Conservation (phyloP, 148 eudicot genomes). For the Spergularia bocconei region DNA sequence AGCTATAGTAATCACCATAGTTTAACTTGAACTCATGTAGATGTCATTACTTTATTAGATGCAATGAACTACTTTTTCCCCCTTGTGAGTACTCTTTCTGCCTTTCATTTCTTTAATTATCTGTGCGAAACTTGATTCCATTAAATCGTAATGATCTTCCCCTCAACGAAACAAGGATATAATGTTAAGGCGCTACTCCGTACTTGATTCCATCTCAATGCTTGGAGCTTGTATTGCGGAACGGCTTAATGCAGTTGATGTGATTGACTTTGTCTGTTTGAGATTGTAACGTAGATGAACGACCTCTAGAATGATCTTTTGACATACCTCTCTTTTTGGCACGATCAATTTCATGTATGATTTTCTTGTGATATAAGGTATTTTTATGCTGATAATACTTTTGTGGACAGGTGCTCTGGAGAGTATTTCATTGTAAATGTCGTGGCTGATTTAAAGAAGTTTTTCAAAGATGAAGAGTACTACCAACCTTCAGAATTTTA, state of each 20-base stretch:
- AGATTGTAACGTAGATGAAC: neutral
- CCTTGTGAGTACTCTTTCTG: too few species aligned
- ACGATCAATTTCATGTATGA: neutral
- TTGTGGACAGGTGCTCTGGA: neutral
- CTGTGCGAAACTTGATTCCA: too few species aligned
- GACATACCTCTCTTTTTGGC: neutral
- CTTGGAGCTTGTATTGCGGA: too few species aligned
- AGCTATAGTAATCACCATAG: too few species aligned
- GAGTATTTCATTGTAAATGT: neutral
- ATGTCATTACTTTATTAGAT: too few species aligned
- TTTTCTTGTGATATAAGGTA: neutral
- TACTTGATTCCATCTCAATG: too few species aligned
- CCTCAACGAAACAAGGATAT: too few species aligned
- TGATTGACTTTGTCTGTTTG: neutral
- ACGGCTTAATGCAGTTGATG: neutral
- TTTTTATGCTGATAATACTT: neutral
- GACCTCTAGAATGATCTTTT: neutral
- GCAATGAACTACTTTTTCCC: neutral
- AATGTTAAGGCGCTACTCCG: too few species aligned
- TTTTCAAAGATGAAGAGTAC: constrained; percentile 9
- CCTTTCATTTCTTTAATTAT: too few species aligned
- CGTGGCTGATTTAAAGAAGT: neutral
- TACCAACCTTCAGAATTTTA: constrained; percentile 7
- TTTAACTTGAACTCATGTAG: too few species aligned
- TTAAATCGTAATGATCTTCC: too few species aligned